Evolutionary conservation across 23 red algal species (phyloP).

Genomic region (Gracilaria gracilis): DNA sequence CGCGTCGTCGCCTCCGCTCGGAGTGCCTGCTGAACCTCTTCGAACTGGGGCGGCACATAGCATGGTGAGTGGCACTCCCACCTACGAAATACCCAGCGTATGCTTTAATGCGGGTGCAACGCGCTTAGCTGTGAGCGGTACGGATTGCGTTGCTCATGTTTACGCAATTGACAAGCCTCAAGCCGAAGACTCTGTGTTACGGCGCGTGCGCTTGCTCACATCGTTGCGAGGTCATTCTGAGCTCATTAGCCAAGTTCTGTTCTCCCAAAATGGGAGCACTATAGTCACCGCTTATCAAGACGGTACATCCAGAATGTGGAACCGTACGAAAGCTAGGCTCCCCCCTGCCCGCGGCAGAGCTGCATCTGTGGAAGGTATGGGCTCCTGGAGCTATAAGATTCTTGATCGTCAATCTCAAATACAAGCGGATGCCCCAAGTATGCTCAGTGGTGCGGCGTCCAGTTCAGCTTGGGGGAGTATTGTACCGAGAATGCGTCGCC

Average conservation of each 20-base stretch:
- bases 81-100: conserved; percentile 69
- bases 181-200: conserved; percentile 22
- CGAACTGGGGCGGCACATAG: conserved; percentile 44
- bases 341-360: conserved; percentile 17
- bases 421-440: conserved; percentile 65
- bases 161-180: conserved; percentile 58
- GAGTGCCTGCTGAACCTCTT: conserved; percentile 5
- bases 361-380: conserved; percentile 60
- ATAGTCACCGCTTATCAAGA: conserved; percentile 79
- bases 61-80: conserved; percentile 44
- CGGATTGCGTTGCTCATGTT: conserved; percentile 76
- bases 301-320: conserved; percentile 86
- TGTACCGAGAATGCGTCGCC: conserved; percentile 72
- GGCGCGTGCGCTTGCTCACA: conserved; percentile 52
- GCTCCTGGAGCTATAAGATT: conserved; percentile 72
- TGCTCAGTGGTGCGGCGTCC: conserved; percentile 51
- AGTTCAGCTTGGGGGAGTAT: conserved; percentile 66
- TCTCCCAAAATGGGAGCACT: conserved; percentile 70
- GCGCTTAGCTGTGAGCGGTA: conserved; percentile 74
- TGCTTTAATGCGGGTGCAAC: conserved; percentile 84
- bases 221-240: conserved; percentile 73
- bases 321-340: conserved; percentile 58
- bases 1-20: not conserved
- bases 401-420: conserved; percentile 63
- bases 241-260: conserved; percentile 72